phyloP scores from a whole-genome alignment of 371 early-diverging fungal genomes.

The Choanephora cucurbitarum region DNA sequence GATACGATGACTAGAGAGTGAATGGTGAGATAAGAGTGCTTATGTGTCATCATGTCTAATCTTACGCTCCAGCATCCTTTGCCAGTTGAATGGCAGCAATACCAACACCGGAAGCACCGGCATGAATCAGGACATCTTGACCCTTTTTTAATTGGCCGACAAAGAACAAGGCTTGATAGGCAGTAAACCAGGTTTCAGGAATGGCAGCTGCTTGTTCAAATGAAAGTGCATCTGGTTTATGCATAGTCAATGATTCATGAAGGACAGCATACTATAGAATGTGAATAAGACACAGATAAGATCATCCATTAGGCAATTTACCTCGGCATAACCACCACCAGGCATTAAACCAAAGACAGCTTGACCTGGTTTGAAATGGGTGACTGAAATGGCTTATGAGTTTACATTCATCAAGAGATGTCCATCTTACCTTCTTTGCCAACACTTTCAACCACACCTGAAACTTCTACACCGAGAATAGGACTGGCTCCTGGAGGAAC shows the following conservation, averaged over 20 bases:
- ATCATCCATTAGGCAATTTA: too few species aligned
- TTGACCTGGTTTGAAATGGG: conserved; percentile 60
- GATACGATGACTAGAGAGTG: conserved; percentile 36
- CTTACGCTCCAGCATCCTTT: conserved; percentile 65
- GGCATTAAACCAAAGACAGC: conserved; percentile 70
- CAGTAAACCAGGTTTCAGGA: conserved; percentile 82
- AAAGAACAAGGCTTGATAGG: conserved; percentile 72
- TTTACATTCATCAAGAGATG: neutral
- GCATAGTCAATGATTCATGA: conserved; percentile 60
- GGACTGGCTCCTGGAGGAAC: conserved; percentile 63
- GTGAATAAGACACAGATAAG: too few species aligned
- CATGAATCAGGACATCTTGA: conserved; percentile 76
- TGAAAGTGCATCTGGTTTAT: conserved; percentile 56
- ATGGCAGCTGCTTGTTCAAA: conserved; percentile 74
- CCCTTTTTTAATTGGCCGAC: conserved; percentile 61
- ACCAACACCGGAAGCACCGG: conserved; percentile 80
- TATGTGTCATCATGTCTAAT: too few species aligned
- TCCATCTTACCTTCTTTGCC: conserved; percentile 45
- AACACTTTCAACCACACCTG: conserved; percentile 63
- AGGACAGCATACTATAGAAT: conserved; percentile 64
- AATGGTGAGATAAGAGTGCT: too few species aligned
- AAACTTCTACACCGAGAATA: conserved; percentile 77
- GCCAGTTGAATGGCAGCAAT: conserved; percentile 80
- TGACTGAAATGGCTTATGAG: conserved; percentile 27
- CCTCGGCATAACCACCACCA: conserved; percentile 76